Evolutionary conservation across 768 basidiomycete genomes (phyloP).

Genomic region (Strobilomyces dryophilus): DNA sequence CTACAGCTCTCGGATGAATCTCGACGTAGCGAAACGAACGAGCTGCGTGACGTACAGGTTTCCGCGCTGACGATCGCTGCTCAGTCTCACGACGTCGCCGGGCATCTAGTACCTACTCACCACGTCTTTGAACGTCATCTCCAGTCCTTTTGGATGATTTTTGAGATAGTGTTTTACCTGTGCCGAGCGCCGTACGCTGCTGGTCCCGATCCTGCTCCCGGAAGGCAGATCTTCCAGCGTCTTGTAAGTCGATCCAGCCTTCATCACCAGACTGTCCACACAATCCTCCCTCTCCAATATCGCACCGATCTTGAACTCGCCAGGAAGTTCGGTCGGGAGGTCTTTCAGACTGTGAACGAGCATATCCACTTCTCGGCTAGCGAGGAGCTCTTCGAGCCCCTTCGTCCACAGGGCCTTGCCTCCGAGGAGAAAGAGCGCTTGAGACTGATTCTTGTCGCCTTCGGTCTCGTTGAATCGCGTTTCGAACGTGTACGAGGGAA

Average conservation of each 20-base stretch:
- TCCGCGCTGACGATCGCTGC: slow-evolving; percentile 55
- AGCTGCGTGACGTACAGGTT: slow-evolving; percentile 61
- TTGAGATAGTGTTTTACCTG: slow-evolving; percentile 81
- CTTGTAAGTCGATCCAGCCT: slow-evolving; percentile 65
- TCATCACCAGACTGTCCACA: slow-evolving; percentile 84
- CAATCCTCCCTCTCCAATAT: slow-evolving; percentile 87
- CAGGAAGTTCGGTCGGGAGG: slow-evolving; percentile 82
- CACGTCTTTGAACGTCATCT: slow-evolving; percentile 77
- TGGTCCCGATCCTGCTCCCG: slow-evolving; percentile 92
- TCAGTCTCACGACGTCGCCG: background rate
- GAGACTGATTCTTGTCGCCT: slow-evolving; percentile 88
- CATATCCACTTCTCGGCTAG: slow-evolving; percentile 74
- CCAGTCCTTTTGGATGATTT: slow-evolving; percentile 26
- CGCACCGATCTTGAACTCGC: slow-evolving; percentile 80
- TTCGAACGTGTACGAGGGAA: slow-evolving; percentile 48
- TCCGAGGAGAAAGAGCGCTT: slow-evolving; percentile 83
- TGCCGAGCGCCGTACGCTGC: slow-evolving; percentile 88
- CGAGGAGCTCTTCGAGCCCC: slow-evolving; percentile 85
- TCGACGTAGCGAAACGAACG: background rate
- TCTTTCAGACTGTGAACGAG: slow-evolving; percentile 93
- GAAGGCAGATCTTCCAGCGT: slow-evolving; percentile 77
- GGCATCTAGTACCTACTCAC: slow-evolving; percentile 45
- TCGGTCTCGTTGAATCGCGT: slow-evolving; percentile 65
- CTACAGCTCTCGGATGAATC: slow-evolving; percentile 35
- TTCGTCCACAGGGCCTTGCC: slow-evolving; percentile 96